phyloP scores from a whole-genome alignment of 768 basidiomycete genomes.

The Hericium erinaceus region DNA sequence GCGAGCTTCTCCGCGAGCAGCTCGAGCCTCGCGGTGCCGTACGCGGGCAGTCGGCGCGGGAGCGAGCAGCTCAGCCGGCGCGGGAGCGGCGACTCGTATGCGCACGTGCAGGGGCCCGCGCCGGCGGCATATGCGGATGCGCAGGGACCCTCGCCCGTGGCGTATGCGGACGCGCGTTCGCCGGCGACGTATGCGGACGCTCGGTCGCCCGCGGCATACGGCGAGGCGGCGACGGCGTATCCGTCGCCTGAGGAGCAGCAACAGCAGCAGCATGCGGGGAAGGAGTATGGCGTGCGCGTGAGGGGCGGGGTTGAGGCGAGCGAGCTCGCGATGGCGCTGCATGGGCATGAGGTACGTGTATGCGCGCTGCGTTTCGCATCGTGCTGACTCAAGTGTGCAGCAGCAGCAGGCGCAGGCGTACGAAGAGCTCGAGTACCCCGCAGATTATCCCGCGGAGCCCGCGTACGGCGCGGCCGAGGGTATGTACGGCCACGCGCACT shows the following conservation, averaged over 20 bases:
- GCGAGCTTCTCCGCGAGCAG: conserved; percentile 10
- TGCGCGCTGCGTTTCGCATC: too few relatives aligned
- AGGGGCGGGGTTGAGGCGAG: neutral
- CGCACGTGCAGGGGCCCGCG: neutral
- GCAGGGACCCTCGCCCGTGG: neutral
- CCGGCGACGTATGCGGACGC: too few relatives aligned
- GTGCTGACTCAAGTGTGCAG: neutral
- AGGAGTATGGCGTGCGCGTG: neutral
- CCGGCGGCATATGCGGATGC: neutral
- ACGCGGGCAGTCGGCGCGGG: conserved; percentile 9
- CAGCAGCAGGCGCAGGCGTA: neutral
- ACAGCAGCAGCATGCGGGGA: too few relatives aligned
- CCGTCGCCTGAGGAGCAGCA: too few relatives aligned
- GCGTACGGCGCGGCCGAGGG: neutral
- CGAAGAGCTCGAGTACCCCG: neutral
- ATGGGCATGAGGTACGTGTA: neutral
- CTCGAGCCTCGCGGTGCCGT: conserved; percentile 10
- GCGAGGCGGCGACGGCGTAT: too few relatives aligned
- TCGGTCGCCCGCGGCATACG: too few relatives aligned
- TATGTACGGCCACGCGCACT: neutral
- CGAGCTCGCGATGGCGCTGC: conserved; percentile 1
- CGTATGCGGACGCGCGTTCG: too few relatives aligned
- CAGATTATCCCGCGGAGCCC: neutral
- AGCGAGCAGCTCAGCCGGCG: neutral
- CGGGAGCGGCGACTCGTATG: neutral